Conservation (phyloP, 169 alveolate genomes). For the Plasmodium adleri region DNA sequence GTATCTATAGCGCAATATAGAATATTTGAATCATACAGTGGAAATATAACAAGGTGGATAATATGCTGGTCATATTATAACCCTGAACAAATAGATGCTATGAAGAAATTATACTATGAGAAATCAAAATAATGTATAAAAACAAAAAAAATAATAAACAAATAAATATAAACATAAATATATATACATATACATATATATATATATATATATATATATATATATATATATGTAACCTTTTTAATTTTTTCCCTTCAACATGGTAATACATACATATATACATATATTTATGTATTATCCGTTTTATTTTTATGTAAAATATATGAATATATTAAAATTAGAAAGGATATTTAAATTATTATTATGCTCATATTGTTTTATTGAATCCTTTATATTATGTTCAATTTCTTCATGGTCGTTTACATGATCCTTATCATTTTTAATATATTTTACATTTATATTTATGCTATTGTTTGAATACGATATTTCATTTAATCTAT, state of each 20-base stretch:
- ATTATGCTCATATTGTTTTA: conserved; percentile 29
- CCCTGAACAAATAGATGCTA: conserved; percentile 76
- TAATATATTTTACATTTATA: conserved; percentile 13
- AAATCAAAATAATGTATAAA: background rate
- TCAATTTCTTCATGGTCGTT: conserved; percentile 52
- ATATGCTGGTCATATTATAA: conserved; percentile 85
- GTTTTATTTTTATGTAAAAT: conserved; percentile 3
- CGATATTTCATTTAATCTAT: conserved; percentile 21
- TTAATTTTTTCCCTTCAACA: background rate
- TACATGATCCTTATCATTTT: conserved; percentile 18
- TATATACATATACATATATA: background rate
- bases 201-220: background rate
- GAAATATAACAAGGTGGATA: conserved; percentile 84
- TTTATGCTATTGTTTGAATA: conserved; percentile 49
- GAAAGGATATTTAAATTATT: conserved; percentile 50
- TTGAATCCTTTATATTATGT: conserved; percentile 26
- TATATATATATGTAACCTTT: background rate
- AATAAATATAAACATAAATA: background rate
- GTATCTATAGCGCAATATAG: conserved; percentile 82
- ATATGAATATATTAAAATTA: conserved; percentile 19
- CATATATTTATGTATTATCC: background rate
- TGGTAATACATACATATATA: background rate
- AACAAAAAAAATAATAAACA: background rate
- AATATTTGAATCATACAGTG: conserved; percentile 79
- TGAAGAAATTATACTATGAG: conserved; percentile 24